Evolutionary conservation across 2,329 filamentous ascomycete genomes (phyloP), one percentile per base, ranked within the genome.

Genomic region (Alternaria triticimaculans): DNA sequence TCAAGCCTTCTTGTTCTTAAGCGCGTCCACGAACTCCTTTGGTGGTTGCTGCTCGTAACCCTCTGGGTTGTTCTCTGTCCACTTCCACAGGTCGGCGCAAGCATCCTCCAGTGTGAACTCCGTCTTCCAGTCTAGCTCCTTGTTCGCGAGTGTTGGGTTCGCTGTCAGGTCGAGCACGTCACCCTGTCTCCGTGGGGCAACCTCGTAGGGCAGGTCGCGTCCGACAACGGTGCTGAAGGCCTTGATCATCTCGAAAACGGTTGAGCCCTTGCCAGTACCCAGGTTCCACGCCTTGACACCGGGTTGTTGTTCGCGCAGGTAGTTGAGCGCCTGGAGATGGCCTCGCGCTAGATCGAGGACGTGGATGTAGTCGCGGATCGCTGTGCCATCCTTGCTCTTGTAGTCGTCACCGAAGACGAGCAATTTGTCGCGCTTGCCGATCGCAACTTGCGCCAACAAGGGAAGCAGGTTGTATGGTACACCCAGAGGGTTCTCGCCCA

Each of bases 361-460:
- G 85, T 97, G 94, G 81, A 99, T 97, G 86, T 99, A 99, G 84
- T 99, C 96, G 73, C 96, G 92, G 80, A 97, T 97, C 67, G 93
- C 93, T 57, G 94, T 97, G 69, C 94, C 94, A 80, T 97, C 94
- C 73, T 90, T 91, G 57, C 94, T 97, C 30, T 86, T 79, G 84
- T 99, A 99, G 85, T 99, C 94, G 71, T 97, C 91, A 67, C 96
- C 96, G 79, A 97, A 99, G 11, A 99, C 94, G 63, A 97, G 84
- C 55, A 99, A 87, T 86, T 97, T 97, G 77, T 97, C 92, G 69
- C 95, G 89, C 79, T 97, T 94, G 73, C 96, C 96, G 28, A 96
- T 96, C 14, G 96, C 96, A 48, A 99, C 96, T 84, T 98, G 94
- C 60, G 95, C 96, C 23, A 99, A 88, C 64, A 99, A 86, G 18